phyloP scores from a whole-genome alignment of 768 basidiomycete genomes.

The Hygrocybe coccinea region DNA sequence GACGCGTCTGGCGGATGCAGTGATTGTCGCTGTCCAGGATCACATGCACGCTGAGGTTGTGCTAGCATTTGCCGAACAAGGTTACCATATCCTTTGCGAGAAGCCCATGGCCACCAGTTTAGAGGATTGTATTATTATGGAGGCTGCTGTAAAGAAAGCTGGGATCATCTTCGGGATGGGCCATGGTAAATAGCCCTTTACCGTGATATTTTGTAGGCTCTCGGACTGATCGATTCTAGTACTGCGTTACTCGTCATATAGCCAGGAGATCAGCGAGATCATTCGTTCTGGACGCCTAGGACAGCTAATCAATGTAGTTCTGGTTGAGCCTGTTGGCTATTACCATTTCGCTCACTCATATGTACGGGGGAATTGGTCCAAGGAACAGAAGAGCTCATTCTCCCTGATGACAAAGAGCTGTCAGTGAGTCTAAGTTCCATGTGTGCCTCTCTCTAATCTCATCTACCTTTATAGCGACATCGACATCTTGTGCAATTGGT shows the following conservation, averaged over 20 bases:
- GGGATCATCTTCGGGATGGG: conserved; percentile 81
- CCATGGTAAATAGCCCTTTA: conserved; percentile 53
- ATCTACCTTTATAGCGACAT: conserved; percentile 57
- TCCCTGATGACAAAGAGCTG: conserved; percentile 86
- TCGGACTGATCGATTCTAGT: conserved; percentile 40
- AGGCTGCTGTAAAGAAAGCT: conserved; percentile 61
- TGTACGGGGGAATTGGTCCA: conserved; percentile 78
- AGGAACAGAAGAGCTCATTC: conserved; percentile 66
- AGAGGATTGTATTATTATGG: conserved; percentile 71
- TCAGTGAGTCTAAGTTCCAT: conserved; percentile 54
- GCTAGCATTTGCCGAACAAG: conserved; percentile 69
- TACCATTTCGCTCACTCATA: conserved; percentile 89
- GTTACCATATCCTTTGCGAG: conserved; percentile 88
- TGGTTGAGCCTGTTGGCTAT: conserved; percentile 82
- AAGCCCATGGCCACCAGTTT: conserved; percentile 84
- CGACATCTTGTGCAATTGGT: conserved; percentile 76
- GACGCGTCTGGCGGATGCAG: conserved; percentile 73
- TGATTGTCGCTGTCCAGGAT: conserved; percentile 78
- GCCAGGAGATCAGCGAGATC: conserved; percentile 59
- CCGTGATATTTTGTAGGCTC: background rate
- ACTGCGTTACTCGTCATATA: conserved; percentile 84
- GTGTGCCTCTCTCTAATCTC: background rate
- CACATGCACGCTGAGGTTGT: conserved; percentile 71
- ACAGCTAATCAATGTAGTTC: conserved; percentile 74
- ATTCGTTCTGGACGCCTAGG: conserved; percentile 70